Evolutionary conservation across 164 flowering plant genomes (phyloP).

Genomic region (Piper longum): DNA sequence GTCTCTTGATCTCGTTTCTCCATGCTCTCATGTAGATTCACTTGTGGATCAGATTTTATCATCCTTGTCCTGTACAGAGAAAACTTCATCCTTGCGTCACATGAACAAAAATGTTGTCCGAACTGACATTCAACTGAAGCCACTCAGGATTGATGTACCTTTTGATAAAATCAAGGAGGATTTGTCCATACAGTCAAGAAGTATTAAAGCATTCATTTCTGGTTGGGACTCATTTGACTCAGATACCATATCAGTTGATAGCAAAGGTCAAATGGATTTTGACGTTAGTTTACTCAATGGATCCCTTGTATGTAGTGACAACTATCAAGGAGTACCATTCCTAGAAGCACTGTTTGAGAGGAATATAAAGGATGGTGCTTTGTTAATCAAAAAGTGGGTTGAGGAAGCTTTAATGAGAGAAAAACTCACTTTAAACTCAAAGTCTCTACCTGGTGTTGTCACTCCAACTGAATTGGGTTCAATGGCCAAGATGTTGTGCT

Average conservation of each 20-base stretch:
- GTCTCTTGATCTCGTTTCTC: conserved; percentile 84
- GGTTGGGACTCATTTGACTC: conserved; percentile 49
- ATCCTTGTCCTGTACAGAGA: conserved; percentile 57
- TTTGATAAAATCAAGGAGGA: conserved; percentile 34
- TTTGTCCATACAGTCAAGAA: conserved; percentile 22
- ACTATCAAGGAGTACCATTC: conserved; percentile 59
- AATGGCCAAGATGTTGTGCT: conserved; percentile 52
- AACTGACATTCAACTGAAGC: conserved; percentile 30
- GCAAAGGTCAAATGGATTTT: conserved; percentile 11
- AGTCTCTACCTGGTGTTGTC: conserved; percentile 47
- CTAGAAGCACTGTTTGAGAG: conserved; percentile 75
- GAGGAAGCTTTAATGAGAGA: conserved; percentile 61
- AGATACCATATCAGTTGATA: conserved; percentile 14
- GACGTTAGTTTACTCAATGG: conserved; percentile 38
- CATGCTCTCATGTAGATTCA: conserved; percentile 90
- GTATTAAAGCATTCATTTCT: conserved; percentile 44
- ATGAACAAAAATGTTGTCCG: conserved; percentile 17
- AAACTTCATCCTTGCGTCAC: conserved; percentile 19
- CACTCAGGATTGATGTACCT: conserved; percentile 71
- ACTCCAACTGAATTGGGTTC: conserved; percentile 45
- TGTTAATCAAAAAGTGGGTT: conserved; percentile 80
- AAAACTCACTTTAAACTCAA: conserved; percentile 34
- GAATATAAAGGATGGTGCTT: conserved; percentile 68
- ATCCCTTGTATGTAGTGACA: conserved; percentile 60
- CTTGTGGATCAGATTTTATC: conserved; percentile 79